phyloP scores from a whole-genome alignment of 352 stramenopile genomes.

The Phytophthora citricola region DNA sequence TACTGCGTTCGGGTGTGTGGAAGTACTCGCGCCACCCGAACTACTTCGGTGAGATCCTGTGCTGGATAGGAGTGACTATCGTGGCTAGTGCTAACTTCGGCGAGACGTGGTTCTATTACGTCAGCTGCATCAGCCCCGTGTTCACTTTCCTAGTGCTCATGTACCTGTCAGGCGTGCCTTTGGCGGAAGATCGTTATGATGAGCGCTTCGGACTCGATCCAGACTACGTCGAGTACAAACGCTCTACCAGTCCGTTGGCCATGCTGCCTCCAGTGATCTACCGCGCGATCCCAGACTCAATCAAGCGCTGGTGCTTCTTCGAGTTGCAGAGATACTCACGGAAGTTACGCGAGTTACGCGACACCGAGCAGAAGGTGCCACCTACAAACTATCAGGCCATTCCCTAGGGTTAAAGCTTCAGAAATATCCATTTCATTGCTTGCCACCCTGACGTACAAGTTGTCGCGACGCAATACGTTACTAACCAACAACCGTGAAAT shows the following conservation, averaged over 20 bases:
- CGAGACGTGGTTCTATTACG: slow-evolving; percentile 54
- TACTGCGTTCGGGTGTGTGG: slow-evolving; percentile 80
- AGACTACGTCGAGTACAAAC: slow-evolving; percentile 74
- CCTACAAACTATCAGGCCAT: slow-evolving; percentile 43
- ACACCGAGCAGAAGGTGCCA: slow-evolving; percentile 14
- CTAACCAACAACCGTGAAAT: too few species aligned
- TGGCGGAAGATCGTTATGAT: slow-evolving; percentile 72
- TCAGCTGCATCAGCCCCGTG: slow-evolving; percentile 54
- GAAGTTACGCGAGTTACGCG: slow-evolving; percentile 45
- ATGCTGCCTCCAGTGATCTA: slow-evolving; percentile 58
- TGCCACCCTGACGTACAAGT: too few species aligned
- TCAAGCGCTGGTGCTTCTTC: slow-evolving; percentile 61
- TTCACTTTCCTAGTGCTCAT: slow-evolving; percentile 75
- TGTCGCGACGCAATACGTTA: too few species aligned
- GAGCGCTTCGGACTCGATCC: slow-evolving; percentile 61
- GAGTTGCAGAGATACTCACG: slow-evolving; percentile 66
- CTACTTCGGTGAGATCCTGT: slow-evolving; percentile 94
- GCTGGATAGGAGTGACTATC: slow-evolving; percentile 78
- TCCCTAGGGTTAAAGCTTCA: slow-evolving; percentile 9
- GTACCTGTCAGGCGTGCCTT: slow-evolving; percentile 69
- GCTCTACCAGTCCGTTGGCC: slow-evolving; percentile 63
- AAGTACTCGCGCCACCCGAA: slow-evolving; percentile 92
- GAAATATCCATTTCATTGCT: too few species aligned
- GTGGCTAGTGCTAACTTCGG: slow-evolving; percentile 50
- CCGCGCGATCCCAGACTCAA: slow-evolving; percentile 31